A percentile compares a stretch with the other conserved stretches of the same genome.
Evolutionary conservation across 2,329 filamentous ascomycete genomes (phyloP).

Genomic region (Rhynchosporium graminicola): DNA sequence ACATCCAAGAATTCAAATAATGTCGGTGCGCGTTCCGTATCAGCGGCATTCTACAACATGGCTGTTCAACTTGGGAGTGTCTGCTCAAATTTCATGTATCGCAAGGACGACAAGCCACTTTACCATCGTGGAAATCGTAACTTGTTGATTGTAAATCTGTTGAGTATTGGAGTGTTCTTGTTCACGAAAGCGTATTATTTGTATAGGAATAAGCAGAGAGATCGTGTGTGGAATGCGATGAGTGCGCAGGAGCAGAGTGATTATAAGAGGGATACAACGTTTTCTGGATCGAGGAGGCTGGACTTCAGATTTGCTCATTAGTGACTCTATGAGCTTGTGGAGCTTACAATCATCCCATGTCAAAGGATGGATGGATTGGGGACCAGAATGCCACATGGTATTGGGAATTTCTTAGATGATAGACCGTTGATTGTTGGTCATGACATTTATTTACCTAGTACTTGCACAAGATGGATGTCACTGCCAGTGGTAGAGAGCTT

Average conservation of each 20-base stretch:
- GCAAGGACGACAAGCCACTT: constrained; percentile 53
- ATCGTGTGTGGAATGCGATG: constrained; percentile 49
- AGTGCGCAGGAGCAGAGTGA: constrained; percentile 43
- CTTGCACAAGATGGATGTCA: no score
- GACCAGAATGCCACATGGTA: background rate
- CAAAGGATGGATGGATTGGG: background rate
- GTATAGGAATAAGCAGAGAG: constrained; percentile 45
- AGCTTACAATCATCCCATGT: background rate
- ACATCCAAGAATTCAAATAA: constrained; percentile 60
- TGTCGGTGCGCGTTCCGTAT: constrained; percentile 63
- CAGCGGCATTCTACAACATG: constrained; percentile 61
- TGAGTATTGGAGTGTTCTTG: constrained; percentile 52
- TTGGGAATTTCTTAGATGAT: no score
- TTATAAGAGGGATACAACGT: constrained; percentile 43
- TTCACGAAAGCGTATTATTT: constrained; percentile 52
- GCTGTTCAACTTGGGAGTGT: constrained; percentile 45
- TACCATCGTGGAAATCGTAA: constrained; percentile 60
- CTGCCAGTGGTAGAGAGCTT: no score
- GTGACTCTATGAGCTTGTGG: constrained; percentile 19
- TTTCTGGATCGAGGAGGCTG: constrained; percentile 44
- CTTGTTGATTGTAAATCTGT: constrained; percentile 51
- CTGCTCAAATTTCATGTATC: constrained; percentile 49
- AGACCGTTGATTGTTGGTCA: no score
- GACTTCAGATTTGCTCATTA: constrained; percentile 44
- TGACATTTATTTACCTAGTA: no score